Base-by-base conservation (phyloP, 2,329 filamentous ascomycete genomes). In the Fusarium tuaranense region DNA sequence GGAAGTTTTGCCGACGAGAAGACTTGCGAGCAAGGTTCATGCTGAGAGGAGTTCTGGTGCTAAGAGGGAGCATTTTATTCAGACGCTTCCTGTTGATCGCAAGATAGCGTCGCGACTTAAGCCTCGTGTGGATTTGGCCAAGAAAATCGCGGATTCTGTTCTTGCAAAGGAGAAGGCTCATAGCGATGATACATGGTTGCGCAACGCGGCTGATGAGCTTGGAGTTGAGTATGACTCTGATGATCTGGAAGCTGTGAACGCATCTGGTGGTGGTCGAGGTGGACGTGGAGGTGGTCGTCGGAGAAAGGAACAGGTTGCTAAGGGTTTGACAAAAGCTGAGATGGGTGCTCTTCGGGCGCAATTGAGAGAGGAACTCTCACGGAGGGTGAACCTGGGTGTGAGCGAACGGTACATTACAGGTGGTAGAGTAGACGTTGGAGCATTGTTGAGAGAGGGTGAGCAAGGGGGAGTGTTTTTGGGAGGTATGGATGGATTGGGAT, bases 161-260 rank as follows among this genome's bases (percentile, higher is more conserved):
- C 89, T 97, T 10, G 96, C 95, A 9, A 98, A 98, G 84, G 94
- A 97, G 80, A 97, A 96, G 84, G 91, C 92, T 12, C 91, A 90
- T 65, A 93, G 93, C 78, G 94, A 97, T 77, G 94, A 98, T 75
- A 91, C 94, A 66, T 97, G 95, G 91, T 86, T 98, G 77, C 91
- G 91, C 51, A 90, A 90, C 58, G 95, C 95, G 0, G 97, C 97
- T 0, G 95, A 98, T 68, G 96, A 98, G 74, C 87, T 99, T 0
- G 97, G 97, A 1, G 94, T 98, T 0, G 96, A 98, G 63, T 98
- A 97, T 80, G 95, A 98, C 80, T 93, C 91, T 70, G 95, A 97
- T 39, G 95, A 97, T 55, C 92, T 98, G 71, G 93, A 93, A 74
- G 95, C 97, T 38, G 93, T 95, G 48, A 92, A 95, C 68, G 92